A percentile compares a stretch with the other conserved stretches of the same genome.
These are phyloP conservation scores for Anthoceros angustus DNA, from an alignment of 225 moss, liverwort and hornwort species.

Conservation along the genomic window DNA sequence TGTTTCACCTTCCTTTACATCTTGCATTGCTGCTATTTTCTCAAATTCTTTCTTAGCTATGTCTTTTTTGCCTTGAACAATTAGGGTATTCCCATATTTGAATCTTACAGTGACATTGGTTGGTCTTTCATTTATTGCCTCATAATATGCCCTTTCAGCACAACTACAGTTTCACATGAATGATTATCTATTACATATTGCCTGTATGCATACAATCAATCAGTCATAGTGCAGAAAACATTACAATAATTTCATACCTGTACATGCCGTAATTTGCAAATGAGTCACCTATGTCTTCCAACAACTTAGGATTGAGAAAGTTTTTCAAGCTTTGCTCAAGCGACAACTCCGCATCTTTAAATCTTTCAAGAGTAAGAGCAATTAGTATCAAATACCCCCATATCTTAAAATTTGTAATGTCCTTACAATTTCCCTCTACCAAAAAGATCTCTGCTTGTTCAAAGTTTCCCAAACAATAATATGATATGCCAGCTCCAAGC, in stretches of 20 bases:
- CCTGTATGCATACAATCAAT: neutral
- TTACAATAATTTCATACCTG: constrained; percentile 20
- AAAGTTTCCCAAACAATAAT: constrained; percentile 33
- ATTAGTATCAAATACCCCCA: constrained; percentile 61
- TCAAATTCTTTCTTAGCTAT: neutral
- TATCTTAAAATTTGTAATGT: constrained; percentile 45
- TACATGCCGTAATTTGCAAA: constrained; percentile 56
- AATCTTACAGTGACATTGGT: neutral
- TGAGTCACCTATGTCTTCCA: constrained; percentile 33
- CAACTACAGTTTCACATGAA: neutral
- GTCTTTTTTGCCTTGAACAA: neutral
- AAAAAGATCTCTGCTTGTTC: constrained; percentile 54
- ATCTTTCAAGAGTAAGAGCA: constrained; percentile 30
- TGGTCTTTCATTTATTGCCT: neutral
- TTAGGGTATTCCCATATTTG: neutral
- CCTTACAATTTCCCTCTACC: constrained; percentile 71
- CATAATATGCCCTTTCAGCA: neutral
- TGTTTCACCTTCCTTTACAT: neutral
- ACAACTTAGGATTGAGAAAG: constrained; percentile 24
- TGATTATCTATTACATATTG: neutral
- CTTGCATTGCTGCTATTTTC: neutral
- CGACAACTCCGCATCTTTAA: constrained; percentile 56
- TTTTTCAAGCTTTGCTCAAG: constrained; percentile 57
- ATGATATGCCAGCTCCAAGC: constrained; percentile 48
- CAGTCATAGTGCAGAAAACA: neutral